Conservation (phyloP, 495 filamentous ascomycete genomes). For the Penicillium tannophilum region DNA sequence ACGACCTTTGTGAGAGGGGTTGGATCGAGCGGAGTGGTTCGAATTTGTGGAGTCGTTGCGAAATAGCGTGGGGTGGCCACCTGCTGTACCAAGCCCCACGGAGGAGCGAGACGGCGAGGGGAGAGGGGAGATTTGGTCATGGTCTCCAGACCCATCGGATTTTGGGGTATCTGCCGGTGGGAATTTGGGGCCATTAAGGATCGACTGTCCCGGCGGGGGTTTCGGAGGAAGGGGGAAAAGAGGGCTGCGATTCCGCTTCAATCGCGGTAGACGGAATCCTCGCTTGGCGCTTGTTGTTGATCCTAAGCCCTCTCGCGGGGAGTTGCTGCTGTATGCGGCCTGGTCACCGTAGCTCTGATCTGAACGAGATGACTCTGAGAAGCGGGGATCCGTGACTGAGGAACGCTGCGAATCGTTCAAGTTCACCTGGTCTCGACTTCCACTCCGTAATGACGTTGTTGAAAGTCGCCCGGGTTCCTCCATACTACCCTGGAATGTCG, state of each 20-base stretch:
- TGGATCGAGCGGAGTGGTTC: constrained; percentile 69
- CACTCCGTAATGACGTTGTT: constrained; percentile 49
- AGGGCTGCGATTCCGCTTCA: constrained; percentile 78
- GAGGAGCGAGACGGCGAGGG: constrained; percentile 59
- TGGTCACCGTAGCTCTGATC: constrained; percentile 83
- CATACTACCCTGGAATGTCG: constrained; percentile 57
- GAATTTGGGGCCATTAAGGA: constrained; percentile 31
- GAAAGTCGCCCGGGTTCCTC: constrained; percentile 68
- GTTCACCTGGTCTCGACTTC: constrained; percentile 63
- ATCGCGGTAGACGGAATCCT: constrained; percentile 72
- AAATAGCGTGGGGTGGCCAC: constrained; percentile 41
- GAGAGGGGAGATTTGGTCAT: constrained; percentile 51
- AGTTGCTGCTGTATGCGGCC: constrained; percentile 46
- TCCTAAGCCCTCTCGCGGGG: constrained; percentile 29
- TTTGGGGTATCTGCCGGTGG: constrained; percentile 26
- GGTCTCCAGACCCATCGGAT: constrained; percentile 30
- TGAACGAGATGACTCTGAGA: constrained; percentile 91
- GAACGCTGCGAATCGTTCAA: constrained; percentile 67
- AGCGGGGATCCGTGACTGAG: constrained; percentile 69
- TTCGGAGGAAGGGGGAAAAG: constrained; percentile 87
- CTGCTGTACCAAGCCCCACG: constrained; percentile 43
- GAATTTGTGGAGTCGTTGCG: constrained; percentile 69
- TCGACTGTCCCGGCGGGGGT: constrained; percentile 34
- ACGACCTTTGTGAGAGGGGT: constrained; percentile 62
- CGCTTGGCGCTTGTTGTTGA: constrained; percentile 64